Conservation (phyloP, 176 grass and related monocot species). For the Cymbopogon citratus region DNA sequence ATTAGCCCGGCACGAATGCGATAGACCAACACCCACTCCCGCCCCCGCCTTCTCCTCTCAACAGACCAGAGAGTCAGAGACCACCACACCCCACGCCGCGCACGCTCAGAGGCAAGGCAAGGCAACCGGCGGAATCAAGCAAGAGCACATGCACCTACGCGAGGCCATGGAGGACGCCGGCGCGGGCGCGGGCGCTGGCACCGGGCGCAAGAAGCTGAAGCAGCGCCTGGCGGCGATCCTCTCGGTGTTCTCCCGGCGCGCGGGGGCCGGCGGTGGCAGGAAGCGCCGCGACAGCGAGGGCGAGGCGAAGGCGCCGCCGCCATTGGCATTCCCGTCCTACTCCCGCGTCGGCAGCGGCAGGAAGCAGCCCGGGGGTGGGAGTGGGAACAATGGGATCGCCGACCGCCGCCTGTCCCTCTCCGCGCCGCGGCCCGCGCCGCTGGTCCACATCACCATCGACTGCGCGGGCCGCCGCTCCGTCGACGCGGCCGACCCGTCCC, state of each 20-base stretch:
- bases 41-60: background rate
- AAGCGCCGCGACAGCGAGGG: constrained; percentile 22
- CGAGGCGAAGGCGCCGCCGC: background rate
- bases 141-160: background rate
- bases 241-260: constrained; percentile 48
- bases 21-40: constrained; percentile 34
- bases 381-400: background rate
- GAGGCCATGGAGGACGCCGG: constrained; percentile 32
- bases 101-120: background rate
- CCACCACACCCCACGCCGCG: background rate
- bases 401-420: constrained; percentile 48
- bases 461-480: constrained; percentile 62
- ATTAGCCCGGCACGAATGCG: constrained; percentile 37
- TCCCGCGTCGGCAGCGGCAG: constrained; percentile 8
- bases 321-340: constrained; percentile 33
- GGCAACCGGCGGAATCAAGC: background rate
- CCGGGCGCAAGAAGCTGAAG: constrained; percentile 56
- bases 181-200: background rate
- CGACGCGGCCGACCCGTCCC: constrained; percentile 41
- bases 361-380: background rate
- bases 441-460: constrained; percentile 56
- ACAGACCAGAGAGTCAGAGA: too few species aligned
- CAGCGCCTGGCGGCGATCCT: constrained; percentile 62
- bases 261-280: constrained; percentile 6
- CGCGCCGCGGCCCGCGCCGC: constrained; percentile 25